Percentiles rank a stretch among this genome's conserved stretches.
Evolutionary conservation across 257 asterid genomes (phyloP).

Genomic region (Fraxinus quadrangulata): DNA sequence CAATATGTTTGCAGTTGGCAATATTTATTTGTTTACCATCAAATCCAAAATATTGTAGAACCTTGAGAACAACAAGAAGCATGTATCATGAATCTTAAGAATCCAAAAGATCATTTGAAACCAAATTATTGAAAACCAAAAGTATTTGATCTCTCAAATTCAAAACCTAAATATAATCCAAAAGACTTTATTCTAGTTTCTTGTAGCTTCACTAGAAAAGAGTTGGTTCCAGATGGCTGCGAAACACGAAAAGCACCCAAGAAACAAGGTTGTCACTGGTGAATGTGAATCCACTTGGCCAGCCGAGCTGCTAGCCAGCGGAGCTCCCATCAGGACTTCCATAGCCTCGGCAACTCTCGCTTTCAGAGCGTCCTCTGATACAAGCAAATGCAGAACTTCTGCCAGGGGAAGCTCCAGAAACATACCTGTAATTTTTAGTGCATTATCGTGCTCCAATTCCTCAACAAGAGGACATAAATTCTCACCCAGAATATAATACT

Average conservation of each 20-base stretch:
- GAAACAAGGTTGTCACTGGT: not conserved
- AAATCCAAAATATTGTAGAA: not conserved
- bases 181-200: not conserved
- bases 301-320: not conserved
- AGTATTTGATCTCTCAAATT: not conserved
- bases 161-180: not conserved
- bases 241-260: not conserved
- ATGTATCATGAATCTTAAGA: not conserved
- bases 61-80: not conserved
- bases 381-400: slow-evolving; percentile 1
- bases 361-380: not conserved
- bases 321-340: not conserved
- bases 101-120: not conserved
- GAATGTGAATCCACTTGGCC: not conserved
- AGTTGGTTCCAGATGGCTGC: not conserved
- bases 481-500: not conserved
- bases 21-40: not conserved
- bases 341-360: not conserved
- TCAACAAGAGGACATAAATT: not conserved
- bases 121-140: not conserved
- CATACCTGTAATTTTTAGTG: not conserved
- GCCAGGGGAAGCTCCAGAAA: not conserved
- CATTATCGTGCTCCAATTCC: not conserved
- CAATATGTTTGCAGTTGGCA: not conserved
- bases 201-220: not conserved